Conservation (phyloP, 768 basidiomycete genomes). For the Leccinellum rugosiceps region DNA sequence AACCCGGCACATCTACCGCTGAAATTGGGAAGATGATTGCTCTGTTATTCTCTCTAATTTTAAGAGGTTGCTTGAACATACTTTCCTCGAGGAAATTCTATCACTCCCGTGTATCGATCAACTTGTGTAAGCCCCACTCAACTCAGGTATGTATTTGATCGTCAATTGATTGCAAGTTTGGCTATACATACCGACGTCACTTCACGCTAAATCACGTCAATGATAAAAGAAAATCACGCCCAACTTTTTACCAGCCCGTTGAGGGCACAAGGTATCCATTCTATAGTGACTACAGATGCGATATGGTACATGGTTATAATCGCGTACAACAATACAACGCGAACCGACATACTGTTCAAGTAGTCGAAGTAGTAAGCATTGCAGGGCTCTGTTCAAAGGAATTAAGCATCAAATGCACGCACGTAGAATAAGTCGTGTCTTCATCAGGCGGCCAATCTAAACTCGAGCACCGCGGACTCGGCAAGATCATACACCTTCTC, state of each 20-base stretch:
- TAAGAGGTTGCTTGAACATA: not conserved
- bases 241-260: slow-evolving; percentile 8
- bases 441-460: slow-evolving; percentile 15
- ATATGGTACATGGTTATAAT: not conserved
- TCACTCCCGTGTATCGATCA: not conserved
- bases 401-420: not conserved
- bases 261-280: slow-evolving; percentile 5
- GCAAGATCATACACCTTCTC: slow-evolving; percentile 28
- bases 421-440: not conserved
- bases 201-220: not conserved
- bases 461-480: slow-evolving; percentile 25
- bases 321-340: not conserved
- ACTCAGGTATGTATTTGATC: not conserved
- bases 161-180: not conserved
- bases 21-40: not conserved
- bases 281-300: slow-evolving; percentile 3
- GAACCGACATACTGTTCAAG: not conserved
- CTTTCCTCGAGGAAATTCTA: not conserved
- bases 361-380: not conserved
- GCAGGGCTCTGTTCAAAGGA: not conserved
- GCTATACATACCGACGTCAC: not conserved
- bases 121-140: not conserved
- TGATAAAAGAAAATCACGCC: not conserved
- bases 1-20: not conserved
- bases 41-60: not conserved